Evolutionary conservation across 331 rosid species (phyloP), one percentile per base, ranked within the genome.

Genomic region (Saraca asoca): DNA sequence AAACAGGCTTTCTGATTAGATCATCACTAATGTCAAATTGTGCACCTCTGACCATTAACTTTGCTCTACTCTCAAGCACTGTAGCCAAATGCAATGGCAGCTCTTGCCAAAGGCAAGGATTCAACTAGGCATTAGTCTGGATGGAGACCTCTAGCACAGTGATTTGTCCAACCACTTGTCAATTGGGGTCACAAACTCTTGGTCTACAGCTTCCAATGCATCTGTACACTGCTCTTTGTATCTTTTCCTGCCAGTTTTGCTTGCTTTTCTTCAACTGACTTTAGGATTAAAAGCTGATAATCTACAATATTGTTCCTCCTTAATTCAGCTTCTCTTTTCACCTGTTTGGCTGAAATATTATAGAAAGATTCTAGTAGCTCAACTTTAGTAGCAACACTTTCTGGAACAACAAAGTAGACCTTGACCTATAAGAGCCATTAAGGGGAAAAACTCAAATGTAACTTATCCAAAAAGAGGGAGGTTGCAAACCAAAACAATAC

Each of bases 321-420:
- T 54, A 65, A 58, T 42, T 85, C 88, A 69, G 97, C 95, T 76
- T 94, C 97, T 80, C 96, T 90, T 85, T 78, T 90, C 75, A 90
- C 77, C 78, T 94, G 97, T 24, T 82, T 81, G 17, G 38, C 50
- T 50, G 96, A 76, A 68, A 88, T 96, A 3, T 65, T 90, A 64
- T 81, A 94, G 79, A 94, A 94, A 51, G 92, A 86, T 61, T 88
- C 98, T 2, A 96, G 98, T 45, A 94, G 76, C 79, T 81, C 89
- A 64, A 94, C 90, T 81, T 72, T 81, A 19, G 97, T 87, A 5
- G 98, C 98, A 45, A 83, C 65, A 15, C 81, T 86, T 76, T 90
- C 98, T 9, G 98, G 73, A 60, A 88, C 95, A 13, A 97, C 85
- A 75, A 90, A 94, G 95, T 90, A 94, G 69, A 94, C 96, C 82